These are phyloP conservation scores for Aureobasidium sp. DNA, from an alignment of 2,329 filamentous ascomycete genomes.

Conservation along the genomic window DNA sequence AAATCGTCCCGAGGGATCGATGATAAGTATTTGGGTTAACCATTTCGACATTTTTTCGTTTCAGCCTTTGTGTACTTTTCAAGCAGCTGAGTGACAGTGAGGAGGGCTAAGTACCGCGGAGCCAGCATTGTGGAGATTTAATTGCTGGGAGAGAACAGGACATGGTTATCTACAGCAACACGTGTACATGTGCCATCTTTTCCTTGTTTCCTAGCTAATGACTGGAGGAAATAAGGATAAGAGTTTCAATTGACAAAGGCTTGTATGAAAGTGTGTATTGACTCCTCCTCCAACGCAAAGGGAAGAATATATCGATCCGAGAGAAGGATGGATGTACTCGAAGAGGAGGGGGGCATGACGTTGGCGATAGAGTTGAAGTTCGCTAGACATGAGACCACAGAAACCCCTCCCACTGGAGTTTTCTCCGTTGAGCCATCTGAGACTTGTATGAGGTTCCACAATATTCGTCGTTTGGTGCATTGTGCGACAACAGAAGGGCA, in stretches of 20 bases:
- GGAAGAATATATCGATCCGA: not conserved
- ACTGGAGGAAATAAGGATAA: not conserved
- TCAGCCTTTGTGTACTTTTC: not conserved
- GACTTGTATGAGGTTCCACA: not conserved
- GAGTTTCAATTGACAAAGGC: not conserved
- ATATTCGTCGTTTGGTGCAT: not conserved
- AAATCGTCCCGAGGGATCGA: not conserved
- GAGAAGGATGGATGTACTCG: not conserved
- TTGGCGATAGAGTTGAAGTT: not conserved
- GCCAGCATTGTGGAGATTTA: too few relatives aligned
- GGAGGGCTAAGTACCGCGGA: too few relatives aligned
- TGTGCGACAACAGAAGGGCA: not conserved
- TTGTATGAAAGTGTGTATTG: not conserved
- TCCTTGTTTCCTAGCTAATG: not conserved
- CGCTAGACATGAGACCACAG: not conserved
- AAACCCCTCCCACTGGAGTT: not conserved
- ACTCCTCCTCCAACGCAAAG: too few relatives aligned
- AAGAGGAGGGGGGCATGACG: not conserved
- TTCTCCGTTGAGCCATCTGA: not conserved
- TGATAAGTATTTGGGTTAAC: not conserved
- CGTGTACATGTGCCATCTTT: not conserved
- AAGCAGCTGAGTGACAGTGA: not conserved
- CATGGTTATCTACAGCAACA: not conserved
- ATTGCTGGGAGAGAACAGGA: not conserved
- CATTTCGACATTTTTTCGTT: not conserved